A percentile compares a stretch with the other conserved stretches of the same genome.
Conservation (phyloP, 768 basidiomycete genomes). For the Mycena alexandri region DNA sequence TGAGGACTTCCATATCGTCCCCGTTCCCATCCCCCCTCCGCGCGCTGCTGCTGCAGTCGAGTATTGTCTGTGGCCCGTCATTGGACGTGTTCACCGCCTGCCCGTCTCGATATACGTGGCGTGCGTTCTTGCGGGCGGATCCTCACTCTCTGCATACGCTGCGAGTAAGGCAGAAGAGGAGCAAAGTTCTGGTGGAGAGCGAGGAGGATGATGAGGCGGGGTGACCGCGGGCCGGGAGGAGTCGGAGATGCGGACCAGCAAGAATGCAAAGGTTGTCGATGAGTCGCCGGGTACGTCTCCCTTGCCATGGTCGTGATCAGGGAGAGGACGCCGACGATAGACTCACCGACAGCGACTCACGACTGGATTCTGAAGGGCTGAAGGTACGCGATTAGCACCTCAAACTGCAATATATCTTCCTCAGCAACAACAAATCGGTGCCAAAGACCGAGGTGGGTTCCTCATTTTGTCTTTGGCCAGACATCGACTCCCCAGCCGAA, state of each 20-base stretch:
- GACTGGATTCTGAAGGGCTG: conserved; percentile 73
- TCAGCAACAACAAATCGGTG: conserved; percentile 52
- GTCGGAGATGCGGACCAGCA: conserved; percentile 60
- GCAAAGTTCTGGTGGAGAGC: conserved; percentile 56
- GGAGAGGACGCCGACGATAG: not conserved
- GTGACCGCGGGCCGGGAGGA: conserved; percentile 64
- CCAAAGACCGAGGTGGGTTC: not conserved
- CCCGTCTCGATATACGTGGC: too few relatives aligned
- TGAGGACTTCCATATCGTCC: too few relatives aligned
- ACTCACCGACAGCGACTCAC: conserved; percentile 59
- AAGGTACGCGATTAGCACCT: conserved; percentile 93
- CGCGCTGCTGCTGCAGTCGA: too few relatives aligned
- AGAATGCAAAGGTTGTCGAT: conserved; percentile 72
- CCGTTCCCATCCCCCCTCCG: too few relatives aligned
- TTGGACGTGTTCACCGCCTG: too few relatives aligned
- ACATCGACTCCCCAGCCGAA: not conserved
- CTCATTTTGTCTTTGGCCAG: not conserved
- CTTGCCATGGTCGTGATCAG: conserved; percentile 47
- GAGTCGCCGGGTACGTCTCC: conserved; percentile 63
- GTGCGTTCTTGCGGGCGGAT: too few relatives aligned
- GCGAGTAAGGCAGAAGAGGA: conserved; percentile 49
- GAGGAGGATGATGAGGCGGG: conserved; percentile 78
- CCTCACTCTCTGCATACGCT: too few relatives aligned
- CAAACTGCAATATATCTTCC: conserved; percentile 88
- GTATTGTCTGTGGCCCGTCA: too few relatives aligned